Percentiles rank a stretch among this genome's conserved stretches.
phyloP scores from a whole-genome alignment of 768 basidiomycete genomes.

The Kwoniella botswanensis region DNA sequence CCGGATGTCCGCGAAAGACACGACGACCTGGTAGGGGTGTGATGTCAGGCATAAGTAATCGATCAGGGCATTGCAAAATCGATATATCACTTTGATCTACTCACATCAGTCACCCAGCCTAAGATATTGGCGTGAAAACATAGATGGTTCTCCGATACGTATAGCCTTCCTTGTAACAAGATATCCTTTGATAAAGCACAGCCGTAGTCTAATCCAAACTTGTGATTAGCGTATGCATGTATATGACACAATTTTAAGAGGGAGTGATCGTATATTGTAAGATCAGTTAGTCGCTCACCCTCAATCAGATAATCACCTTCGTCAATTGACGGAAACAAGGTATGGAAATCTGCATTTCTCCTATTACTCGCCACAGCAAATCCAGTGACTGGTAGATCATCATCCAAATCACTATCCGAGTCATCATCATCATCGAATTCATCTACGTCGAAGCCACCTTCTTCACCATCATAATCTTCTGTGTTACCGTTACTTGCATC shows the following conservation, averaged over 20 bases:
- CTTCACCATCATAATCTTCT: slow-evolving; percentile 21
- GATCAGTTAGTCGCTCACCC: slow-evolving; percentile 64
- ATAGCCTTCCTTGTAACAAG: slow-evolving; percentile 90
- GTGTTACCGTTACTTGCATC: slow-evolving; percentile 23
- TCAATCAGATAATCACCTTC: slow-evolving; percentile 98
- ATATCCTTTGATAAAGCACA: slow-evolving; percentile 97
- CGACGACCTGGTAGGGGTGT: slow-evolving; percentile 66
- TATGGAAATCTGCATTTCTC: slow-evolving; percentile 93
- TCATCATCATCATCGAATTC: slow-evolving; percentile 53
- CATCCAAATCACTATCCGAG: slow-evolving; percentile 66
- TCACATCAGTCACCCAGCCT: slow-evolving; percentile 95
- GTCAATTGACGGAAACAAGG: slow-evolving; percentile 82
- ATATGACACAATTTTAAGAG: neutral
- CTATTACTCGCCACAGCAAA: slow-evolving; percentile 97
- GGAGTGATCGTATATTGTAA: neutral
- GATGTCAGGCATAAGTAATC: neutral
- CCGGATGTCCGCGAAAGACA: slow-evolving; percentile 85
- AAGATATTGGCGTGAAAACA: slow-evolving; percentile 99
- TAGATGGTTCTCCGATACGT: slow-evolving; percentile 98
- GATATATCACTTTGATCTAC: slow-evolving; percentile 54
- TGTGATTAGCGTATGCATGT: neutral
- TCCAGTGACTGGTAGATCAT: slow-evolving; percentile 84
- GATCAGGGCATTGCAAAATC: neutral
- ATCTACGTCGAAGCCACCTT: slow-evolving; percentile 46
- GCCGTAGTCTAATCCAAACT: slow-evolving; percentile 76